These are phyloP conservation scores for Citrus hindsii DNA, from an alignment of 345 rosid genomes.

Conservation along the genomic window DNA sequence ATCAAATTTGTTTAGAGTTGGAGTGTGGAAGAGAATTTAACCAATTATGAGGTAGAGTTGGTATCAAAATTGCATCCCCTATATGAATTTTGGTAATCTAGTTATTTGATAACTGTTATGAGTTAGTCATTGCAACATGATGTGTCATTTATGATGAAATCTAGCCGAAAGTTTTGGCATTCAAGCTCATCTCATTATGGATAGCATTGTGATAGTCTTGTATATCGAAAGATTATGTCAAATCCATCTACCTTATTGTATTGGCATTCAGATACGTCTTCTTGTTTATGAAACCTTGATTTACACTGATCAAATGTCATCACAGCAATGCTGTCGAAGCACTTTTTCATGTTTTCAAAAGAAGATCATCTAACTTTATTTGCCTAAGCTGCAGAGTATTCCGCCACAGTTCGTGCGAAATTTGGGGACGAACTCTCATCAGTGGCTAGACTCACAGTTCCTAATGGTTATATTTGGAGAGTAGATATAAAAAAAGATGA, in stretches of 20 bases:
- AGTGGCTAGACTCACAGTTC: slow-evolving; percentile 21
- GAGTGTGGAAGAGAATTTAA: neutral
- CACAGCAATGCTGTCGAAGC: neutral
- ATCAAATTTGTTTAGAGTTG: neutral
- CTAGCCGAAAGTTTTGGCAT: neutral
- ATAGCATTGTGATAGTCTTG: too few relatives aligned
- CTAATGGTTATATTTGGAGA: slow-evolving; percentile 20
- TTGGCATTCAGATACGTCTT: neutral
- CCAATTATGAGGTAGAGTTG: neutral
- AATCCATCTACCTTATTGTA: too few relatives aligned
- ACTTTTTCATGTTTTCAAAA: neutral
- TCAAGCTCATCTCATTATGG: too few relatives aligned
- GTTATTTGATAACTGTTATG: too few relatives aligned
- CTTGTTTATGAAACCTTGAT: neutral
- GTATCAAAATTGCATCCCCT: neutral
- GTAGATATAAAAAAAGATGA: slow-evolving; percentile 27
- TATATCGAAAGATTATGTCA: too few relatives aligned
- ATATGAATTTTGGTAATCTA: too few relatives aligned
- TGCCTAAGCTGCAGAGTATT: slow-evolving; percentile 23
- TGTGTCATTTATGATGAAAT: too few relatives aligned
- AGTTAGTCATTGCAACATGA: too few relatives aligned
- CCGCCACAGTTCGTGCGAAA: slow-evolving; percentile 29
- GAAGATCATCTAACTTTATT: neutral
- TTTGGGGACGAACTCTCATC: slow-evolving; percentile 31
- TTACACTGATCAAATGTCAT: neutral